These are phyloP conservation scores for Silene vulgaris DNA, from an alignment of 179 eudicot genomes.

Conservation along the genomic window DNA sequence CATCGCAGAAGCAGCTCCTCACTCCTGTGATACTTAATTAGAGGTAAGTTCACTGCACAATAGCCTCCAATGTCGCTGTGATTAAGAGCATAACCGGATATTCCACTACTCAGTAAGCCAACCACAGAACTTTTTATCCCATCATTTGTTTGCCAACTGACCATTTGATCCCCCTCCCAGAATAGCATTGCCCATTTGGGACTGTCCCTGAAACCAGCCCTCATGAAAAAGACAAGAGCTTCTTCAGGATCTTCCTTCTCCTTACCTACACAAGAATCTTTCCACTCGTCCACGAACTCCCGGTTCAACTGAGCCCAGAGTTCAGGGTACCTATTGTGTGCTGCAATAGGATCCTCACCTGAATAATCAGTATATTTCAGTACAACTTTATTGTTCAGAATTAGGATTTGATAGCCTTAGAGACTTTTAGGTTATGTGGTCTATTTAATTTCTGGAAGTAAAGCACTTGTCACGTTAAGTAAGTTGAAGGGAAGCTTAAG, in stretches of 20 bases:
- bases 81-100: conserved; percentile 84
- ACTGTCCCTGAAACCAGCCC: conserved; percentile 84
- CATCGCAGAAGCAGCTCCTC: conserved; percentile 82
- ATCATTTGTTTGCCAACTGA: conserved; percentile 93
- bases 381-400: background rate
- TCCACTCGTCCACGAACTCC: conserved; percentile 89
- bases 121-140: conserved; percentile 93
- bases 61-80: conserved; percentile 98
- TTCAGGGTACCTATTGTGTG: conserved; percentile 93
- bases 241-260: conserved; percentile 60
- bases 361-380: conserved; percentile 17
- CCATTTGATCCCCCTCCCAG: conserved; percentile 99
- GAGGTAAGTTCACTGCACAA: conserved; percentile 79
- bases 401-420: background rate
- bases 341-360: conserved; percentile 93
- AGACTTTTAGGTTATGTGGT: background rate
- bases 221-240: conserved; percentile 85
- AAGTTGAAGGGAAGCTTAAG: background rate
- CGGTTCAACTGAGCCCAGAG: conserved; percentile 85
- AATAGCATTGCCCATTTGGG: conserved; percentile 97
- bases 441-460: background rate
- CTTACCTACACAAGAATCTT: conserved; percentile 35
- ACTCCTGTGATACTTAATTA: conserved; percentile 72
- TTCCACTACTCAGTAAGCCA: conserved; percentile 80
- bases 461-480: background rate